These are phyloP conservation scores for Apophysomyces sp. DNA, from an alignment of 371 early-diverging fungal species.

Conservation along the genomic window DNA sequence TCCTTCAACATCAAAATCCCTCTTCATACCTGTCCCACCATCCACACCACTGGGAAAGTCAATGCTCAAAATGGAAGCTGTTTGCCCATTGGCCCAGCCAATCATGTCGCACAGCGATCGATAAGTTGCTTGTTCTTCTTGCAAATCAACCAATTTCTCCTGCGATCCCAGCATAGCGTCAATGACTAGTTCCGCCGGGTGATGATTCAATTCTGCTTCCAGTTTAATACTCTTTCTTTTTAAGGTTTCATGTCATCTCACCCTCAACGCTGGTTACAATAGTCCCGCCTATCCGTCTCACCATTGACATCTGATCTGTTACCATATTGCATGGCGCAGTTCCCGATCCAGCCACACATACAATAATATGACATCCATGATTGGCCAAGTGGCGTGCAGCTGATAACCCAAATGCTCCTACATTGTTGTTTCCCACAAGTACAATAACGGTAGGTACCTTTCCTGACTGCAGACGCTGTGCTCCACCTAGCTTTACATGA, in stretches of 20 bases:
- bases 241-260: slow-evolving; percentile 2
- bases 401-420: slow-evolving; percentile 70
- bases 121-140: slow-evolving; percentile 48
- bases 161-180: slow-evolving; percentile 74
- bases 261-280: slow-evolving; percentile 7
- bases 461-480: slow-evolving; percentile 58
- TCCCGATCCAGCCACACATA: slow-evolving; percentile 55
- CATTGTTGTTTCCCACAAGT: slow-evolving; percentile 70
- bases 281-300: slow-evolving; percentile 15
- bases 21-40: slow-evolving; percentile 47
- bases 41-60: slow-evolving; percentile 75
- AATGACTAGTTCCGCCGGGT: slow-evolving; percentile 63
- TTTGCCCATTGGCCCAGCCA: slow-evolving; percentile 69
- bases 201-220: slow-evolving; percentile 7
- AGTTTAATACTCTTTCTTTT: not conserved
- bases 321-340: slow-evolving; percentile 28
- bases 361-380: slow-evolving; percentile 69
- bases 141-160: slow-evolving; percentile 56
- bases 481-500: slow-evolving; percentile 40
- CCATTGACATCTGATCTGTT: slow-evolving; percentile 44
- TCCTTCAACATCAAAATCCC: not conserved
- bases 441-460: slow-evolving; percentile 71
- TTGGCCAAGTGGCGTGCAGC: slow-evolving; percentile 75
- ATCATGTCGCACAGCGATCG: slow-evolving; percentile 55
- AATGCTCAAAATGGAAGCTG: slow-evolving; percentile 65